A percentile compares a stretch with the other conserved stretches of the same genome.
These are phyloP conservation scores for Phytophthora hybrid DNA, from an alignment of 352 stramenopile genomes.

Conservation along the genomic window DNA sequence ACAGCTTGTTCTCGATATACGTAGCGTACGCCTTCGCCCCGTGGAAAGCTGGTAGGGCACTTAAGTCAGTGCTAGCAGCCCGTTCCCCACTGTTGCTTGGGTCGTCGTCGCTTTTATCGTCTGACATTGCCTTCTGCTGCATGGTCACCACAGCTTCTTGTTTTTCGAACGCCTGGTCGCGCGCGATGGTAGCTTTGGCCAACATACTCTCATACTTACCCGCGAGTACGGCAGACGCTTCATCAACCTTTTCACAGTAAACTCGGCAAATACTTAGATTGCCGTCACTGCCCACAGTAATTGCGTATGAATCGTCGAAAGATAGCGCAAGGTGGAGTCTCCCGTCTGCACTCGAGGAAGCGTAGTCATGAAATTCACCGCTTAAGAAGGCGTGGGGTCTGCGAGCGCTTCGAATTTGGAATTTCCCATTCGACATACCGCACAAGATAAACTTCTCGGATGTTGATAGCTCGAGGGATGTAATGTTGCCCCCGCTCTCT, in stretches of 20 bases:
- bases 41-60: conserved; percentile 70
- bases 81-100: conserved; percentile 41
- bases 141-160: conserved; percentile 58
- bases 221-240: conserved; percentile 46
- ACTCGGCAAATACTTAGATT: conserved; percentile 79
- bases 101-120: conserved; percentile 58
- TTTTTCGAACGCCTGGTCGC: conserved; percentile 65
- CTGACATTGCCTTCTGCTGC: conserved; percentile 62
- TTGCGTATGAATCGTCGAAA: conserved; percentile 87
- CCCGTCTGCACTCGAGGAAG: conserved; percentile 15
- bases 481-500: conserved; percentile 45
- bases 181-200: conserved; percentile 56
- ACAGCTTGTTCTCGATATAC: conserved; percentile 68
- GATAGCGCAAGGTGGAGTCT: conserved; percentile 59
- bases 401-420: conserved; percentile 67
- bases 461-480: conserved; percentile 50
- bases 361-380: conserved; percentile 82
- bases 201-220: conserved; percentile 49
- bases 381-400: conserved; percentile 74
- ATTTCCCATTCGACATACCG: conserved; percentile 81
- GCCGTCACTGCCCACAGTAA: conserved; percentile 78
- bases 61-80: conserved; percentile 52
- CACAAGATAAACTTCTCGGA: conserved; percentile 80
- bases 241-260: conserved; percentile 61
- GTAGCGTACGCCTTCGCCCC: conserved; percentile 74